Evolutionary conservation across 768 basidiomycete genomes (phyloP).

Genomic region (Suillus luteus): DNA sequence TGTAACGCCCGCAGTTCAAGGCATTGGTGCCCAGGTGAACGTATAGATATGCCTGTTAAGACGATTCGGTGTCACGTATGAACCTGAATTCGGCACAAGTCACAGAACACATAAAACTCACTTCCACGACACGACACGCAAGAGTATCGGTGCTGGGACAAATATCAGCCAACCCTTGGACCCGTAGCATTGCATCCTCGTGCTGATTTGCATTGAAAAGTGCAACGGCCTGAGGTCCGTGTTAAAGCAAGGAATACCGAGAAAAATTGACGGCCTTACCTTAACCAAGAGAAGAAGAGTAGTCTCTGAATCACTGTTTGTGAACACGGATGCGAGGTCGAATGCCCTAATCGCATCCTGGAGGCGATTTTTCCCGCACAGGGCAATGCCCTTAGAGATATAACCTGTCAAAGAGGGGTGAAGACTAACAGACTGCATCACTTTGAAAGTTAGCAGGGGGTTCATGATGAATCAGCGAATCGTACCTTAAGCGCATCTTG

Average conservation of each 20-base stretch:
- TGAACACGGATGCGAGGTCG: not conserved
- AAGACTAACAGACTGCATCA: not conserved
- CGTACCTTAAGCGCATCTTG: not conserved
- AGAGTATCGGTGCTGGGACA: not conserved
- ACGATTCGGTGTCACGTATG: not conserved
- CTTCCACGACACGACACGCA: not conserved
- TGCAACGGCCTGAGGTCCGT: not conserved
- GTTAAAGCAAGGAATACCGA: not conserved
- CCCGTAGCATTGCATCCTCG: not conserved
- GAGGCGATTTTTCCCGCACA: not conserved
- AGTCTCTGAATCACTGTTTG: not conserved
- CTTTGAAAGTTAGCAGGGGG: not conserved
- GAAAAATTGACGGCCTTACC: not conserved
- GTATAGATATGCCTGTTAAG: not conserved
- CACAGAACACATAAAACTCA: slow-evolving; percentile 1
- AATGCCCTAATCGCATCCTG: not conserved
- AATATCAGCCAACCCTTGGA: not conserved
- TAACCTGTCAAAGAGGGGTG: not conserved
- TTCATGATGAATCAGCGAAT: not conserved
- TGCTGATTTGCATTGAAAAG: not conserved
- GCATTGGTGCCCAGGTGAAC: not conserved
- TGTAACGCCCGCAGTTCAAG: not conserved
- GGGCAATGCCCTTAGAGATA: not conserved
- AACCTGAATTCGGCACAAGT: not conserved
- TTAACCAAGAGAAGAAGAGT: not conserved